Percentiles rank a stretch among this genome's conserved stretches.
These are phyloP conservation scores for Cadophora gregata DNA, from an alignment of 2,329 filamentous ascomycete genomes.

Conservation along the genomic window DNA sequence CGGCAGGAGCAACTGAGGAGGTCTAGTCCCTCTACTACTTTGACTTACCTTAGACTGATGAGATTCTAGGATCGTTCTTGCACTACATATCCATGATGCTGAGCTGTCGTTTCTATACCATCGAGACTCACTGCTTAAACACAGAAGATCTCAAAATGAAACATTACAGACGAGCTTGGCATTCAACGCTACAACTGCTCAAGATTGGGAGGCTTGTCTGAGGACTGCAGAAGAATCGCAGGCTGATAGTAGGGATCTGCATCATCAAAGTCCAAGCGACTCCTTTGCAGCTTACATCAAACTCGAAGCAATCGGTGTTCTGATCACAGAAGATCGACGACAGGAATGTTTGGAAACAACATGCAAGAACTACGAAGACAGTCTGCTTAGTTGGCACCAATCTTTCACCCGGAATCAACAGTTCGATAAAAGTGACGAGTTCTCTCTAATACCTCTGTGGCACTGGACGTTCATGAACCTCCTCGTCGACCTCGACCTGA, in stretches of 20 bases:
- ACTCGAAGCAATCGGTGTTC: neutral
- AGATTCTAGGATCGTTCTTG: neutral
- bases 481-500: neutral
- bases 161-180: neutral
- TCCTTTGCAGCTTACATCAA: neutral
- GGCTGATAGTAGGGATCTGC: neutral
- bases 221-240: neutral
- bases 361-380: neutral
- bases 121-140: slow-evolving; percentile 1
- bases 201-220: neutral
- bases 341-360: neutral
- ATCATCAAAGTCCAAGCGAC: neutral
- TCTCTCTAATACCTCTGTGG: neutral
- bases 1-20: neutral
- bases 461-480: slow-evolving; percentile 4
- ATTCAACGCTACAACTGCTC: neutral
- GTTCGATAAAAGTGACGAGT: neutral
- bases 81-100: neutral
- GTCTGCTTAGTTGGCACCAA: neutral
- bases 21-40: neutral
- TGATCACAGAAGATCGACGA: neutral
- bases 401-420: neutral
- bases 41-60: neutral
- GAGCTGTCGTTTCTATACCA: slow-evolving; percentile 4
- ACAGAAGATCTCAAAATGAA: neutral